Evolutionary conservation across 2,329 filamentous ascomycete species (phyloP).

Genomic region (Fusarium albidum): DNA sequence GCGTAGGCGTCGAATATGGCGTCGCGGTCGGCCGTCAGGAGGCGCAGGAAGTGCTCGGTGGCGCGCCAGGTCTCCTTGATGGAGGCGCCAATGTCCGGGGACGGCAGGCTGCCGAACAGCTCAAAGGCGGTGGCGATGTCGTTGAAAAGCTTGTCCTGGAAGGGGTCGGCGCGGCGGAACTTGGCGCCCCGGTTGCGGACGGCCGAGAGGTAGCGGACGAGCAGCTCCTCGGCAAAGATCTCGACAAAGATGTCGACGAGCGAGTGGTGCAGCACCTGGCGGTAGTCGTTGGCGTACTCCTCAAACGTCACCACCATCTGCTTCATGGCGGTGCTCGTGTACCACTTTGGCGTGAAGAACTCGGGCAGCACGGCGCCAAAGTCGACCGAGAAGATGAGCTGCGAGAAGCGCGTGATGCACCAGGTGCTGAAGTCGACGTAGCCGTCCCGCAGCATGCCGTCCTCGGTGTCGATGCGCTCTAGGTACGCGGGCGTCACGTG

Average conservation of each 20-base stretch:
- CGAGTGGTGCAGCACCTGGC: slow-evolving; percentile 82
- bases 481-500: slow-evolving; percentile 84
- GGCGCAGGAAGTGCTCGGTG: slow-evolving; percentile 81
- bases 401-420: slow-evolving; percentile 87
- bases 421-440: slow-evolving; percentile 96
- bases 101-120: slow-evolving; percentile 80
- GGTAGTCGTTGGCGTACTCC: slow-evolving; percentile 92
- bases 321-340: slow-evolving; percentile 84
- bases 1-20: slow-evolving; percentile 81
- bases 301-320: slow-evolving; percentile 95
- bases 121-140: slow-evolving; percentile 91
- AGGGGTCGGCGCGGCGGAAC: slow-evolving; percentile 86
- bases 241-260: slow-evolving; percentile 92
- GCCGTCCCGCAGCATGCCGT: slow-evolving; percentile 81
- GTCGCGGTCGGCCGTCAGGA: slow-evolving; percentile 80
- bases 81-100: slow-evolving; percentile 71
- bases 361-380: slow-evolving; percentile 84
- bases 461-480: slow-evolving; percentile 75
- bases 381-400: slow-evolving; percentile 89
- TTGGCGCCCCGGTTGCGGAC: slow-evolving; percentile 92
- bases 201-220: slow-evolving; percentile 82
- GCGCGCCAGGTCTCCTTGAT: slow-evolving; percentile 95
- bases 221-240: slow-evolving; percentile 89
- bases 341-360: slow-evolving; percentile 94
- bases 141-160: slow-evolving; percentile 91